A percentile compares a stretch with the other conserved stretches of the same genome.
phyloP scores from a whole-genome alignment of 2,329 filamentous ascomycete genomes.

The Aureobasidium sp. region DNA sequence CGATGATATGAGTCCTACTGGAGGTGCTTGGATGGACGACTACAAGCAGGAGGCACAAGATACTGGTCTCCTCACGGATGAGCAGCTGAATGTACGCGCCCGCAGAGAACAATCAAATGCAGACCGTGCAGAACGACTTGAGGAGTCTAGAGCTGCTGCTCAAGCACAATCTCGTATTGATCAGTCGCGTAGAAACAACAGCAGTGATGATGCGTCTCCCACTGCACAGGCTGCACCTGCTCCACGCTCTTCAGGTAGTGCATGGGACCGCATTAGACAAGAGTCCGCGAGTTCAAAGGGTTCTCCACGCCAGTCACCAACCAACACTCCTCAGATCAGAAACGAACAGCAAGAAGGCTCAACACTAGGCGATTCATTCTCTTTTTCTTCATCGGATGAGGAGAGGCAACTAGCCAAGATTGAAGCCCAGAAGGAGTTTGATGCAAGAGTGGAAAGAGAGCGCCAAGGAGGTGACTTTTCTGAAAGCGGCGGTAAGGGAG shows the following conservation, averaged over 20 bases:
- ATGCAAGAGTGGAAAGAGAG: slow-evolving; percentile 43
- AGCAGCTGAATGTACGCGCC: slow-evolving; percentile 22
- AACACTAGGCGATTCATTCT: slow-evolving; percentile 37
- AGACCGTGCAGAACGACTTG: background rate
- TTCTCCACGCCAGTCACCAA: background rate
- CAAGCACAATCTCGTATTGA: background rate
- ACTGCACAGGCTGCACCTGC: background rate
- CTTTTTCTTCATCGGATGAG: slow-evolving; percentile 37
- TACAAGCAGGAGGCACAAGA: slow-evolving; percentile 25
- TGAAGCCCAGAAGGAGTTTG: slow-evolving; percentile 45
- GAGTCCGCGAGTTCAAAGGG: background rate
- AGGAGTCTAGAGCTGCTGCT: background rate
- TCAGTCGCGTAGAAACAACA: slow-evolving; percentile 18
- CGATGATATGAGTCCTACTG: slow-evolving; percentile 37
- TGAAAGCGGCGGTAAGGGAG: slow-evolving; percentile 17
- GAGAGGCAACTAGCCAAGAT: slow-evolving; percentile 37
- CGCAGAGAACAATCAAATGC: slow-evolving; percentile 16
- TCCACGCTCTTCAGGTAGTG: slow-evolving; percentile 26
- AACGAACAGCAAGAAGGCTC: slow-evolving; percentile 27
- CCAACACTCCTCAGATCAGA: slow-evolving; percentile 15
- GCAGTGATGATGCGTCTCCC: background rate
- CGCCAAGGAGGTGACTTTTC: slow-evolving; percentile 40
- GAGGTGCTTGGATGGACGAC: slow-evolving; percentile 28
- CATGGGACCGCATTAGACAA: slow-evolving; percentile 40
- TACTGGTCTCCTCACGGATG: slow-evolving; percentile 28